phyloP scores from a whole-genome alignment of 1,284 basidiomycete species.

The Sporisorium iseilematis-ciliati region DNA sequence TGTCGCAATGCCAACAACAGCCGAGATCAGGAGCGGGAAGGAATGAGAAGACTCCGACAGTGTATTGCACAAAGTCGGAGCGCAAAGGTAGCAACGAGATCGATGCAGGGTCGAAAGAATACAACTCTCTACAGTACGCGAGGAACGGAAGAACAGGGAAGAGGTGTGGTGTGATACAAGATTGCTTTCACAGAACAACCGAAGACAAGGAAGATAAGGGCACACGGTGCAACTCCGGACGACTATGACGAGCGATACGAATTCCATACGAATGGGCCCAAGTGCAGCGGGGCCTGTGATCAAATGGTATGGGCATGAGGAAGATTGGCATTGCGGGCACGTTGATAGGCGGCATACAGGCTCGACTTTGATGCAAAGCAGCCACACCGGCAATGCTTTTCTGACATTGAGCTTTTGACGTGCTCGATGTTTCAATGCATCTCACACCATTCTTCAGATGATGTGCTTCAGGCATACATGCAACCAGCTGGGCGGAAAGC shows the following conservation, averaged over 20 bases:
- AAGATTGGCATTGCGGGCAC: background rate
- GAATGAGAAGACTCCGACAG: slow-evolving; percentile 30
- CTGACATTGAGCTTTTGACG: slow-evolving; percentile 4
- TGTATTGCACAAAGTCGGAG: slow-evolving; percentile 16
- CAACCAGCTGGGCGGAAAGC: background rate
- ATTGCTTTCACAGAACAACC: slow-evolving; percentile 6
- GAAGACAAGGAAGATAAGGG: slow-evolving; percentile 7
- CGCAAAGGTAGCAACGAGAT: background rate
- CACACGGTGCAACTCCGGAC: slow-evolving; percentile 17
- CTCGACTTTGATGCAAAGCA: background rate
- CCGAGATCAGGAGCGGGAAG: slow-evolving; percentile 6
- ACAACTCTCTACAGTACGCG: too few species aligned
- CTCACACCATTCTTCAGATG: slow-evolving; percentile 21
- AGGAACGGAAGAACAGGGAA: too few species aligned
- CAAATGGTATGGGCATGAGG: too few species aligned
- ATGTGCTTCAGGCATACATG: slow-evolving; percentile 11
- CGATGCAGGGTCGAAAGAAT: background rate
- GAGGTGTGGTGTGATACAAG: too few species aligned
- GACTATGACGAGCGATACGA: slow-evolving; percentile 21
- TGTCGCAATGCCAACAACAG: background rate
- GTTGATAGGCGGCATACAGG: background rate
- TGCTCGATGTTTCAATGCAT: background rate
- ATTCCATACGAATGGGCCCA: background rate
- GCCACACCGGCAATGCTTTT: background rate
- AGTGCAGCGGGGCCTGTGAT: background rate